These are phyloP conservation scores for Dactylorhiza incarnata DNA, from an alignment of 106 monocot genomes.

Conservation along the genomic window DNA sequence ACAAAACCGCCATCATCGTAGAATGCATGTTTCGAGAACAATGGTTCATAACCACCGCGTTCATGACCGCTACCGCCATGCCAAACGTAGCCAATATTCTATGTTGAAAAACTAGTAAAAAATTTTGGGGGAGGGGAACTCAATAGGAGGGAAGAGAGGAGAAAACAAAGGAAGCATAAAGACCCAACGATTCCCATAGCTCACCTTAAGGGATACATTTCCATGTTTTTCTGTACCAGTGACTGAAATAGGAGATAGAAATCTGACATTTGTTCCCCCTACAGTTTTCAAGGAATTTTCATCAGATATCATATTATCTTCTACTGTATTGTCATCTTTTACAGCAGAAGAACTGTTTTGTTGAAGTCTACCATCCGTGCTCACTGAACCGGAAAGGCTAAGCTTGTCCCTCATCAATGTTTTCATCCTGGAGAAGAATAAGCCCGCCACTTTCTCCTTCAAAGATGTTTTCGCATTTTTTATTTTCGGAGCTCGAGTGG, in stretches of 20 bases:
- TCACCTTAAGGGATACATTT: constrained; percentile 32
- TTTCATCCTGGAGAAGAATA: constrained; percentile 63
- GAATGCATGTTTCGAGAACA: too few relatives aligned
- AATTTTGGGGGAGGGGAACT: not conserved
- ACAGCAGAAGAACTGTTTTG: constrained; percentile 1
- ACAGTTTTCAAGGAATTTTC: not conserved
- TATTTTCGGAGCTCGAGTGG: constrained; percentile 13
- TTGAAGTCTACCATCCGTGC: constrained; percentile 6
- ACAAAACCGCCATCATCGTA: too few relatives aligned
- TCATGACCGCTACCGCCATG: too few relatives aligned
- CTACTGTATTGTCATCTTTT: constrained; percentile 3
- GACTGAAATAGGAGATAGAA: constrained; percentile 15
- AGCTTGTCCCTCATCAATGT: constrained; percentile 38
- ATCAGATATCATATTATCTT: constrained; percentile 11
- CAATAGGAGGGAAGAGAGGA: not conserved
- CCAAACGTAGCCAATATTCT: too few relatives aligned
- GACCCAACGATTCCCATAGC: not conserved
- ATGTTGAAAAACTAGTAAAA: not conserved
- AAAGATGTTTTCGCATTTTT: constrained; percentile 53
- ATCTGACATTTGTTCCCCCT: constrained; percentile 2
- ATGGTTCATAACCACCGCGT: too few relatives aligned
- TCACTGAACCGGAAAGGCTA: constrained; percentile 10
- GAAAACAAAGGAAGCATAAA: not conserved
- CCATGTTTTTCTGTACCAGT: constrained; percentile 11
- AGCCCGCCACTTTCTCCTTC: constrained; percentile 65